Conservation (phyloP, 352 stramenopile genomes). For the Thraustochytrium aureum region DNA sequence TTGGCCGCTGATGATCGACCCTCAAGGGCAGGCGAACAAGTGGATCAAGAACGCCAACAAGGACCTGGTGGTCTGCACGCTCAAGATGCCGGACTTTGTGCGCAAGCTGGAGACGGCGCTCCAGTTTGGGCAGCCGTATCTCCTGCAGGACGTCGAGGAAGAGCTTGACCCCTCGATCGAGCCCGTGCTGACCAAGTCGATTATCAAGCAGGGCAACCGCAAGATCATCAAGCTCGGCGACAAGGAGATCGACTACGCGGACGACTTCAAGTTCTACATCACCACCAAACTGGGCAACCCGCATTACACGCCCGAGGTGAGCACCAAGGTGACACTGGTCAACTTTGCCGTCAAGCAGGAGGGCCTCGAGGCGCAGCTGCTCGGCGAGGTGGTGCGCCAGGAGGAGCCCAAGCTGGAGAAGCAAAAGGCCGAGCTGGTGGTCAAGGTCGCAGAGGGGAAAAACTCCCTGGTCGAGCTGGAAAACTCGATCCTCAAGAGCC, state of each 20-base stretch:
- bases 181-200: slow-evolving; percentile 88
- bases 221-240: slow-evolving; percentile 89
- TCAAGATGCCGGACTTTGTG: slow-evolving; percentile 92
- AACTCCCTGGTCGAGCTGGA: slow-evolving; percentile 94
- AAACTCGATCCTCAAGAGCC: slow-evolving; percentile 87
- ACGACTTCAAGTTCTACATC: slow-evolving; percentile 91
- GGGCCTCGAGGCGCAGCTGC: slow-evolving; percentile 87
- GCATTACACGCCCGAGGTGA: slow-evolving; percentile 92
- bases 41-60: slow-evolving; percentile 83
- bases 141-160: slow-evolving; percentile 94
- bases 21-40: slow-evolving; percentile 92
- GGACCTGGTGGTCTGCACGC: slow-evolving; percentile 83
- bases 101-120: slow-evolving; percentile 91
- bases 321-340: slow-evolving; percentile 90
- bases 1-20: slow-evolving; percentile 97
- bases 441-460: slow-evolving; percentile 85
- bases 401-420: slow-evolving; percentile 91
- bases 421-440: slow-evolving; percentile 83
- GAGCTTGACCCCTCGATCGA: slow-evolving; percentile 93
- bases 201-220: slow-evolving; percentile 89
- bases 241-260: slow-evolving; percentile 93
- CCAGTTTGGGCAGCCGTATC: slow-evolving; percentile 82
- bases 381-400: slow-evolving; percentile 88
- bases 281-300: slow-evolving; percentile 96
- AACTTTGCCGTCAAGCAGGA: slow-evolving; percentile 96